phyloP scores from a whole-genome alignment of 192 early-diverging fungal genomes.

The Podila horticola region DNA sequence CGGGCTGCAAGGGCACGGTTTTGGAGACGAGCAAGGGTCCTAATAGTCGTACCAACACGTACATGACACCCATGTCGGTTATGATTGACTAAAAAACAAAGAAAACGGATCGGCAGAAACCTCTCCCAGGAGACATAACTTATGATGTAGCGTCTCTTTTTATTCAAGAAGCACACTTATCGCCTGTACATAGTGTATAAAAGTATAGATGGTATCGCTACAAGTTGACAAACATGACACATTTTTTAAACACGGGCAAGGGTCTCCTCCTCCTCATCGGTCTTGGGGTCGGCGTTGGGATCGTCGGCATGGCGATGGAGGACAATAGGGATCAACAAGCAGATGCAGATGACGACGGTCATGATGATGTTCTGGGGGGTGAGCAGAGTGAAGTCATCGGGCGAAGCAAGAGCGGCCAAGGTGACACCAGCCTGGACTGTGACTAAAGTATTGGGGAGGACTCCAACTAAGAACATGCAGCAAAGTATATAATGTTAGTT shows the following conservation, averaged over 20 bases:
- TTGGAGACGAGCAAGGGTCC: conserved; percentile 10
- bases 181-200: neutral
- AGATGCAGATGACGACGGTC: conserved; percentile 35
- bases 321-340: conserved; percentile 35
- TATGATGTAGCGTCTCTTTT: neutral
- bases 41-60: conserved; percentile 13
- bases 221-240: neutral
- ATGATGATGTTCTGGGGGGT: conserved; percentile 52
- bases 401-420: conserved; percentile 45
- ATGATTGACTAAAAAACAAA: conserved; percentile 8
- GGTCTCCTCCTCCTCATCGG: conserved; percentile 16
- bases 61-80: conserved; percentile 4
- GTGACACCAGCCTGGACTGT: conserved; percentile 55
- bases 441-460: conserved; percentile 50
- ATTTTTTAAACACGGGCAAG: conserved; percentile 22
- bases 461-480: conserved; percentile 29
- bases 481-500: neutral
- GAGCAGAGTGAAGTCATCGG: conserved; percentile 52
- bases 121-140: too few species aligned
- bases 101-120: too few species aligned
- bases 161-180: neutral
- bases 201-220: neutral
- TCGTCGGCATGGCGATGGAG: conserved; percentile 33
- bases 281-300: conserved; percentile 15
- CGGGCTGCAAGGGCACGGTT: conserved; percentile 6